Evolutionary conservation across 306 rosid species (phyloP).

Genomic region (Astragalus glycyphyllos): DNA sequence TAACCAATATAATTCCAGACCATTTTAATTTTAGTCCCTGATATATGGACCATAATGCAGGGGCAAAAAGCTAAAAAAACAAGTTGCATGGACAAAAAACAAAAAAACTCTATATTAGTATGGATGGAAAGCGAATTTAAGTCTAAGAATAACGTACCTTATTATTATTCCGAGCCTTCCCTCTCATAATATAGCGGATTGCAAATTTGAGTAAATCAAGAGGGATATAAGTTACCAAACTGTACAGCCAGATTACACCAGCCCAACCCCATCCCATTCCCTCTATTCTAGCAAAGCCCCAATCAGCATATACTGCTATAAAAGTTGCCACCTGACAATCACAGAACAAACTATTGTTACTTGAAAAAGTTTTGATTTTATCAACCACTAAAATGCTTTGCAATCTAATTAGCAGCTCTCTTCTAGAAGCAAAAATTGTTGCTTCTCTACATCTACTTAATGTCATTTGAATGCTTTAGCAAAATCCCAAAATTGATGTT

Average conservation of each 20-base stretch:
- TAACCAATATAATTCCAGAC: no score
- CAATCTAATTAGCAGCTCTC: neutral
- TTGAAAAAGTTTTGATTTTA: neutral
- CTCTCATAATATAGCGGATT: slow-evolving; percentile 82
- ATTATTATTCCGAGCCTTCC: slow-evolving; percentile 73
- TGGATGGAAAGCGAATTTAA: no score
- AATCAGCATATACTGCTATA: slow-evolving; percentile 86
- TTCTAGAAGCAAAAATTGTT: neutral
- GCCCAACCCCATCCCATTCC: slow-evolving; percentile 99
- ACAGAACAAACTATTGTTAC: slow-evolving; percentile 12
- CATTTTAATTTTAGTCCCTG: no score
- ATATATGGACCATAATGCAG: no score
- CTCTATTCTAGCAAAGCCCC: slow-evolving; percentile 81
- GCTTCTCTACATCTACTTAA: neutral
- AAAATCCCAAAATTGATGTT: neutral
- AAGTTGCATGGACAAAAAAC: no score
- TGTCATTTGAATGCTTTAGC: neutral
- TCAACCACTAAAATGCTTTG: neutral
- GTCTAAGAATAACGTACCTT: slow-evolving; percentile 11
- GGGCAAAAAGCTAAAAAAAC: no score
- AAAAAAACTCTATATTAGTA: no score
- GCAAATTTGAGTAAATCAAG: slow-evolving; percentile 87
- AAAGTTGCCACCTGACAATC: slow-evolving; percentile 75
- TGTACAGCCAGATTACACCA: slow-evolving; percentile 89
- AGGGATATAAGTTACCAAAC: slow-evolving; percentile 82